Conservation (phyloP, 1,284 basidiomycete genomes). For the Coniferiporia weirii region DNA sequence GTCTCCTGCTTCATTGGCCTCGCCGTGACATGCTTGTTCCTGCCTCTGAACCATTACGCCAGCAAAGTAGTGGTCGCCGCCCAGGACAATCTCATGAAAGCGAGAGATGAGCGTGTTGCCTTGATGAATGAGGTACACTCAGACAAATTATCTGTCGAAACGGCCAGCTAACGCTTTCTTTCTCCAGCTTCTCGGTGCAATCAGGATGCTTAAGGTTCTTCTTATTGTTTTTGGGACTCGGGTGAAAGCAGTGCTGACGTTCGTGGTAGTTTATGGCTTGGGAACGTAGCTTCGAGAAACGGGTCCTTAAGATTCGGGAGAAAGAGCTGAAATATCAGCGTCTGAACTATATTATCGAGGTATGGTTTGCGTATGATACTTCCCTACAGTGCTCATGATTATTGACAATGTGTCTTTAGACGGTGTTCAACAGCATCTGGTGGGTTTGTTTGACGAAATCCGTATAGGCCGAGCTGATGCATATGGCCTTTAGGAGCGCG, state of each 20-base stretch:
- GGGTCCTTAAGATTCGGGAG: slow-evolving; percentile 68
- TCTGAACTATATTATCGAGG: slow-evolving; percentile 83
- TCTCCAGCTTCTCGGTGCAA: slow-evolving; percentile 69
- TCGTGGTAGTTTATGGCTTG: slow-evolving; percentile 80
- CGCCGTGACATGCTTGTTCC: slow-evolving; percentile 75
- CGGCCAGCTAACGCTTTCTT: not conserved
- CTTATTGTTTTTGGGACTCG: not conserved
- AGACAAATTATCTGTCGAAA: not conserved
- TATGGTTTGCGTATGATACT: slow-evolving; percentile 25
- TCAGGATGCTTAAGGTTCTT: slow-evolving; percentile 85
- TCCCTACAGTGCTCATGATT: not conserved
- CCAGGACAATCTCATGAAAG: slow-evolving; percentile 90
- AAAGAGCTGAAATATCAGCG: slow-evolving; percentile 82
- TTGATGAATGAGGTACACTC: slow-evolving; percentile 83
- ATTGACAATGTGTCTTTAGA: slow-evolving; percentile 29
- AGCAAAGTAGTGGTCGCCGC: slow-evolving; percentile 78
- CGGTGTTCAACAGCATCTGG: slow-evolving; percentile 79
- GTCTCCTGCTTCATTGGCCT: slow-evolving; percentile 79
- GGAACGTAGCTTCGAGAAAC: slow-evolving; percentile 85
- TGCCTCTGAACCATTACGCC: slow-evolving; percentile 85
- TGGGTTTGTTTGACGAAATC: slow-evolving; percentile 26
- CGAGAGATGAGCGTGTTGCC: slow-evolving; percentile 83
- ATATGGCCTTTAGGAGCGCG: slow-evolving; percentile 46
- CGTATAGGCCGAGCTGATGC: slow-evolving; percentile 2
- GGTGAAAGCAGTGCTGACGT: not conserved